phyloP scores from a whole-genome alignment of 2,329 filamentous ascomycete species.

The Calonectria henricotiae region DNA sequence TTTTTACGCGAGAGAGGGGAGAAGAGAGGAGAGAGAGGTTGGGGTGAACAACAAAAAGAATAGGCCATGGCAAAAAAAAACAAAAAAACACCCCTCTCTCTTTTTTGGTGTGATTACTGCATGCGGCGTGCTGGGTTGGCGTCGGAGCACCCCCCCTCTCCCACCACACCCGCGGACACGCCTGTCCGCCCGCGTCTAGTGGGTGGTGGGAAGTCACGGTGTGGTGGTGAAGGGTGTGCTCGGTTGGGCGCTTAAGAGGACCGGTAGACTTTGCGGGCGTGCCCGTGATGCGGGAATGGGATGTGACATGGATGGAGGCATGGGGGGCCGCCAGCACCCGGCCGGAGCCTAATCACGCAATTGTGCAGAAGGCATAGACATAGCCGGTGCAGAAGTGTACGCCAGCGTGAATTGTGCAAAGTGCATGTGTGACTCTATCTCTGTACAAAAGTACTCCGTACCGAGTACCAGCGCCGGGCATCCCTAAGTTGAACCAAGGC shows the following conservation, averaged over 20 bases:
- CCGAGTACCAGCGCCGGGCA: neutral
- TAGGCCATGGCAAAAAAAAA: neutral
- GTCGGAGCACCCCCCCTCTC: neutral
- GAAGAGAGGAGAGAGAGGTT: neutral
- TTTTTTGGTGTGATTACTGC: conserved; percentile 22
- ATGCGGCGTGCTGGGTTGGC: neutral
- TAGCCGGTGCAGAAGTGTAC: neutral
- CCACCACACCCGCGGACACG: neutral
- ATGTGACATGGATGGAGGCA: conserved; percentile 9
- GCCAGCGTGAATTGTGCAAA: conserved; percentile 7
- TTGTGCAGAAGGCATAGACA: conserved; percentile 1
- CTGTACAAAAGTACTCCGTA: no score
- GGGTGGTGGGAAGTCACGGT: conserved; percentile 1
- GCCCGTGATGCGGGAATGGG: conserved; percentile 16
- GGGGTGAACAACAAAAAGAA: neutral
- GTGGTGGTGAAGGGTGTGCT: conserved; percentile 6
- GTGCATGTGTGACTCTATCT: no score
- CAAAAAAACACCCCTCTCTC: neutral
- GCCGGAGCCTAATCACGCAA: conserved; percentile 18
- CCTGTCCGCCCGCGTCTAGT: conserved; percentile 1
- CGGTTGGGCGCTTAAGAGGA: conserved; percentile 24
- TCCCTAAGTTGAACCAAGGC: neutral
- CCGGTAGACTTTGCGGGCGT: conserved; percentile 4
- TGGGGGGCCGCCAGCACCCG: neutral
- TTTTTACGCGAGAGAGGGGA: neutral